phyloP scores from a whole-genome alignment of 2,329 filamentous ascomycete species.

The Arachnomyces sp. region DNA sequence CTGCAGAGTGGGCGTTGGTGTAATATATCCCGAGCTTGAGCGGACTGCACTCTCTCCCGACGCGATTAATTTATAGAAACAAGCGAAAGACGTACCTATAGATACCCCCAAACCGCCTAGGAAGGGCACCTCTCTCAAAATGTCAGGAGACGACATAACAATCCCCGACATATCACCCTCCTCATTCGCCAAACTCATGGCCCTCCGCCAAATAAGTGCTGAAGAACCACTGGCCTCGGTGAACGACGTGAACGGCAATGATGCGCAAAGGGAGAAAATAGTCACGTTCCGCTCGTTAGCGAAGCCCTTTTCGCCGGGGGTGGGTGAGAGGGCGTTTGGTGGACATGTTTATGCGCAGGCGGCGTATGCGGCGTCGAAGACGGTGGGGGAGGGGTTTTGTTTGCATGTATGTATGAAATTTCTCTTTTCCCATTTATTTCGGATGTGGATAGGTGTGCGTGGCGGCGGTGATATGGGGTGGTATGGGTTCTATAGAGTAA shows the following conservation, averaged over 20 bases:
- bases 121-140: not conserved
- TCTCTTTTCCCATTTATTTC: not conserved
- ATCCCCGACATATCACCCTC: slow-evolving; percentile 1
- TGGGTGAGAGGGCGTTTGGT: slow-evolving; percentile 40
- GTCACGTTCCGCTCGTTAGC: slow-evolving; percentile 24
- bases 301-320: slow-evolving; percentile 35
- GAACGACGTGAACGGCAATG: slow-evolving; percentile 1
- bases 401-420: slow-evolving; percentile 39
- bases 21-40: too few species aligned
- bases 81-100: too few species aligned
- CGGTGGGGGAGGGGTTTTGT: slow-evolving; percentile 41
- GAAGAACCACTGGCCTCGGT: slow-evolving; percentile 1
- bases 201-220: slow-evolving; percentile 20
- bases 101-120: too few species aligned
- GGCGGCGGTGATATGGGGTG: too few species aligned
- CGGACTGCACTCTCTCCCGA: too few species aligned
- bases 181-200: slow-evolving; percentile 25
- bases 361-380: slow-evolving; percentile 49
- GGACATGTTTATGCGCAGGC: slow-evolving; percentile 52
- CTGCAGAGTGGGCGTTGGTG: too few species aligned
- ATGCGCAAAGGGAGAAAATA: slow-evolving; percentile 18
- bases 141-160: too few species aligned
- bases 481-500: too few species aligned
- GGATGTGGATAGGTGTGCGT: not conserved
- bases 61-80: too few species aligned